A percentile compares a stretch with the other conserved stretches of the same genome.
phyloP scores from a whole-genome alignment of 495 filamentous ascomycete genomes.

The Astrocystis sublimbata region DNA sequence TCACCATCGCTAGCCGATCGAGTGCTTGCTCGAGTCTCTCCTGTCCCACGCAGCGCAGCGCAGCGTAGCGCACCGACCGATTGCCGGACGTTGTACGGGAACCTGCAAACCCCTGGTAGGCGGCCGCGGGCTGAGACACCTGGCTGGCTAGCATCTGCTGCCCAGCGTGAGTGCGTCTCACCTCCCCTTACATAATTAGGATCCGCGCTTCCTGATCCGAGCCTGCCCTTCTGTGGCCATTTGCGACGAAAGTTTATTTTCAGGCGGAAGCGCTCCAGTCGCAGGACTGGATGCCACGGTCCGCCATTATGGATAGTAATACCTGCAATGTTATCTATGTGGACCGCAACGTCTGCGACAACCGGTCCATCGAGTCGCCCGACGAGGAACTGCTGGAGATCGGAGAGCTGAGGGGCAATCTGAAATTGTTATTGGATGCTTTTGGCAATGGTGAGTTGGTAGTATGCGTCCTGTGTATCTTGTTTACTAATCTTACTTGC shows the following conservation, averaged over 20 bases:
- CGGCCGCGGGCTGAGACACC: conserved; percentile 25
- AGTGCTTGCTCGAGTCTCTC: conserved; percentile 23
- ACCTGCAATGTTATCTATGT: conserved; percentile 82
- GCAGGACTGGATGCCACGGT: conserved; percentile 49
- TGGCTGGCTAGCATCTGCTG: conserved; percentile 12
- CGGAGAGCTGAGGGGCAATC: conserved; percentile 45
- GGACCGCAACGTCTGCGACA: conserved; percentile 68
- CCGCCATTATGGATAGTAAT: conserved; percentile 63
- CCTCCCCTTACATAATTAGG: conserved; percentile 17
- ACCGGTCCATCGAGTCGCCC: conserved; percentile 52
- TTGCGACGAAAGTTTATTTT: conserved; percentile 17
- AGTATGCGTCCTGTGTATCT: neutral
- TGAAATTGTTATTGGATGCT: conserved; percentile 47
- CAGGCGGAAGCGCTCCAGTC: conserved; percentile 51
- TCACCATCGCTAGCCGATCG: conserved; percentile 28
- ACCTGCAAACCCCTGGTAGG: conserved; percentile 8
- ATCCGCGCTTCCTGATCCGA: neutral
- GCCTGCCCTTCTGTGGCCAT: neutral
- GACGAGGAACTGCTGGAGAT: conserved; percentile 26
- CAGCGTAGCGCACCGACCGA: conserved; percentile 28
- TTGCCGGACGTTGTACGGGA: conserved; percentile 31
- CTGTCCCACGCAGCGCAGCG: conserved; percentile 27
- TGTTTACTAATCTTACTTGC: conserved; percentile 27
- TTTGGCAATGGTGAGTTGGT: conserved; percentile 50
- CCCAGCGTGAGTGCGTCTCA: conserved; percentile 22